Base-by-base conservation (phyloP, 1,139 yeast species). In the Sporopachydermia cereana region DNA sequence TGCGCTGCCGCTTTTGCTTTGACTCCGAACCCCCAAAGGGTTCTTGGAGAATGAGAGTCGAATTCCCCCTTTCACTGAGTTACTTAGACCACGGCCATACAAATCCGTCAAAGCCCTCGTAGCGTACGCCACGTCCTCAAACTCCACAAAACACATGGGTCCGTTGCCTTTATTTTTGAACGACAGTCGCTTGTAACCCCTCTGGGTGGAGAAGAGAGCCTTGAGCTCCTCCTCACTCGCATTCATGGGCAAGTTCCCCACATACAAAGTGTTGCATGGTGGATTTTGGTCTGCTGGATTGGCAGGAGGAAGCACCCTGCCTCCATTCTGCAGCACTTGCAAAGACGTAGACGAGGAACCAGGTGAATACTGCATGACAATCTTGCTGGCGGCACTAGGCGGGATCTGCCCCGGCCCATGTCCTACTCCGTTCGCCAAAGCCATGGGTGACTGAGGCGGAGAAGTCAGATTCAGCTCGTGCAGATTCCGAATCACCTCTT, bases 211-310 rank as follows among this genome's bases (percentile, higher is more conserved):
- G 61, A 91, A 91, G 51, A 91, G 67, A 25, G 85, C 80, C 53
- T 96, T 78, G 53, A 91, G 74, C 62, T 91, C 98, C 49, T 84
- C 84, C 60, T 91, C 98, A 2, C 95, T 81, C 2, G 97, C 95
- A 67, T 91, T 96, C 9, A 96, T 96, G 2, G 98, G 98, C 55
- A 91, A 72, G 60, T 91, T 91, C 21, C 98, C 98, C 45, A 91
- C 98, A 57, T 91, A 91, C 48, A 91, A 69, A 0, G 98, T 91
- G 61, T 91, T 91, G 67, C 98, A 91, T 4, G 98, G 98, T 7
- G 98, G 98, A 58, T 91, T 91, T 64, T 91, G 98, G 63, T 91
- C 98, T 2, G 98, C 98, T 1, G 98, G 98, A 56, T 91, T 91
- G 2, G 96, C 96, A 2, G 97, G 97, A 1, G 96, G 96, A 31